Evolutionary conservation across 2,329 filamentous ascomycete species (phyloP).

Genomic region (Penicillium sp.): DNA sequence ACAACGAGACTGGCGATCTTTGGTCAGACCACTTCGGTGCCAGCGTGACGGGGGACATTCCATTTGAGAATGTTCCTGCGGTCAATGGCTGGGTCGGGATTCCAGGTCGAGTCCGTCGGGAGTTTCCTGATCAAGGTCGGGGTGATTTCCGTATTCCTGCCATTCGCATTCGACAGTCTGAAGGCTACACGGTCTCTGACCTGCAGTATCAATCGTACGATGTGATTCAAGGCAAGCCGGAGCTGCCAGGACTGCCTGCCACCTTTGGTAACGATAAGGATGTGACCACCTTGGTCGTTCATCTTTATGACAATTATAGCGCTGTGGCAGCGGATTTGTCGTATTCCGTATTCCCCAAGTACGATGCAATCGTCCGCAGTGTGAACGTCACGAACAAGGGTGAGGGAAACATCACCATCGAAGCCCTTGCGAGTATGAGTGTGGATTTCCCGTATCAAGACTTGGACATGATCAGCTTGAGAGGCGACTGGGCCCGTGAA

Average conservation of each 20-base stretch:
- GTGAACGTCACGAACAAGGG: slow-evolving; percentile 67
- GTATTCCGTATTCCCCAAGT: slow-evolving; percentile 68
- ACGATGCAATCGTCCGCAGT: slow-evolving; percentile 67
- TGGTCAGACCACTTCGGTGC: slow-evolving; percentile 68
- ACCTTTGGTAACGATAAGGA: slow-evolving; percentile 64
- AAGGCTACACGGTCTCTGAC: slow-evolving; percentile 64
- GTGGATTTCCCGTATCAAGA: slow-evolving; percentile 66
- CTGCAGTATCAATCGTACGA: slow-evolving; percentile 65
- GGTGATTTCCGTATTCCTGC: slow-evolving; percentile 69
- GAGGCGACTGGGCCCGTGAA: slow-evolving; percentile 69
- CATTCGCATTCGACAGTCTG: slow-evolving; percentile 64
- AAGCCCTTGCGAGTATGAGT: slow-evolving; percentile 66
- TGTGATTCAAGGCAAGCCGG: slow-evolving; percentile 63
- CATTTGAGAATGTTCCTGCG: slow-evolving; percentile 44
- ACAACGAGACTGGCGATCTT: slow-evolving; percentile 62
- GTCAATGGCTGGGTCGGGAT: slow-evolving; percentile 61
- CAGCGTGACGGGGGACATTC: slow-evolving; percentile 59
- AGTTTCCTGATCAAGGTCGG: slow-evolving; percentile 69
- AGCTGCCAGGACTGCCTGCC: slow-evolving; percentile 62
- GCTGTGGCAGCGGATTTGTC: slow-evolving; percentile 63
- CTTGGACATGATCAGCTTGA: slow-evolving; percentile 66
- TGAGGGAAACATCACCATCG: slow-evolving; percentile 57
- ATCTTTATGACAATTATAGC: slow-evolving; percentile 65
- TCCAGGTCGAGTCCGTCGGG: slow-evolving; percentile 60
- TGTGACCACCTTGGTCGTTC: slow-evolving; percentile 65